Percentiles rank a stretch among this genome's conserved stretches.
These are phyloP conservation scores for Elsinoe arachidis DNA, from an alignment of 2,329 filamentous ascomycete species.

Conservation along the genomic window DNA sequence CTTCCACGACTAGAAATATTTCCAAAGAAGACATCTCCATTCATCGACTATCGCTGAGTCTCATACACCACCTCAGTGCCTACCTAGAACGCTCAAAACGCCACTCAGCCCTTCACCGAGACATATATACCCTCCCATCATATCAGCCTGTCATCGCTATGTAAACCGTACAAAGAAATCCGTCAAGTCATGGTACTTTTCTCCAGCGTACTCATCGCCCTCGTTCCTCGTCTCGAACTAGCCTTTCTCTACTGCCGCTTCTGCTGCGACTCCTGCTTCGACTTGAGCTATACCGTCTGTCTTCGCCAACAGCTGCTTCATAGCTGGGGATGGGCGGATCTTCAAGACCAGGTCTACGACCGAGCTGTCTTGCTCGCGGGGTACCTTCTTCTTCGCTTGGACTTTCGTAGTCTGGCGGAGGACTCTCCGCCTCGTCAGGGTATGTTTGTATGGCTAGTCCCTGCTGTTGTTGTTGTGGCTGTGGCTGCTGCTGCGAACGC, in stretches of 20 bases:
- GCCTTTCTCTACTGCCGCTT: conserved; percentile 1
- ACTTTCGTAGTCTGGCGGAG: conserved; percentile 43
- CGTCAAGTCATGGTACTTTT: conserved; percentile 7
- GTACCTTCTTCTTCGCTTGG: conserved; percentile 27
- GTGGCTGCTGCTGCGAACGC: not conserved
- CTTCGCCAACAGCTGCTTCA: conserved; percentile 56
- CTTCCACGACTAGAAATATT: not conserved
- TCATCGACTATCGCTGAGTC: not conserved
- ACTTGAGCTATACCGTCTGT: not conserved
- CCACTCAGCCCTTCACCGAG: not conserved
- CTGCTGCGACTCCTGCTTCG: conserved; percentile 6
- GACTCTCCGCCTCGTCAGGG: conserved; percentile 20
- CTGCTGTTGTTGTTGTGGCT: not conserved
- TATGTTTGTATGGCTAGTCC: conserved; percentile 11
- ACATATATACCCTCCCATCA: conserved; percentile 7
- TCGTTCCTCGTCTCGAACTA: not conserved
- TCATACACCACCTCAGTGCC: not conserved
- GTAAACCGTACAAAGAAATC: conserved; percentile 1
- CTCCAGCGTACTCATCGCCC: not conserved
- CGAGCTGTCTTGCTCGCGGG: conserved; percentile 21
- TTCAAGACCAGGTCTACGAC: conserved; percentile 14
- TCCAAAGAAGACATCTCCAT: not conserved
- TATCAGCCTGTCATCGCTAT: not conserved
- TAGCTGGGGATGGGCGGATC: conserved; percentile 73
- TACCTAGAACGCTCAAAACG: not conserved